phyloP scores from a whole-genome alignment of 1,284 basidiomycete genomes.

The Puccinia polysora region DNA sequence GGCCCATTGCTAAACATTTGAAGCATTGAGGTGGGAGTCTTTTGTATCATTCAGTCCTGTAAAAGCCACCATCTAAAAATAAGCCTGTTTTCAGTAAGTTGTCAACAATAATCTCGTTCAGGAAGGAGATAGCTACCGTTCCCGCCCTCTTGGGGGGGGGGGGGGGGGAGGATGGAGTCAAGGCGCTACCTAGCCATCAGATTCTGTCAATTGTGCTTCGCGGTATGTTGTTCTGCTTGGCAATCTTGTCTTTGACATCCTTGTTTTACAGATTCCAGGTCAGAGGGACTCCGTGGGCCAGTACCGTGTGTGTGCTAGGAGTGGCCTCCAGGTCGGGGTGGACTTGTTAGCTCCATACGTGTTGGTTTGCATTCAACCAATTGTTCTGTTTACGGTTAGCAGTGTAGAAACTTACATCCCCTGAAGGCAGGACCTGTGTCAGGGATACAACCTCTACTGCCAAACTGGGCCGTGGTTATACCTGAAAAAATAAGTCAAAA shows the following conservation, averaged over 20 bases:
- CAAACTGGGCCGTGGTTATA: too few species aligned
- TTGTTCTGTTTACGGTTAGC: neutral
- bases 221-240: neutral
- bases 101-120: neutral
- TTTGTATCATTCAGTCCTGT: neutral
- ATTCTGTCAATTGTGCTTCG: neutral
- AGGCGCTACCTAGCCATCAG: neutral
- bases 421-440: neutral
- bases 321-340: constrained; percentile 5
- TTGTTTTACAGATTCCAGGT: neutral
- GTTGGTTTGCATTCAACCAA: neutral
- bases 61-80: neutral
- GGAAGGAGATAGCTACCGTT: neutral
- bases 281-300: neutral
- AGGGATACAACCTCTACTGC: too few species aligned
- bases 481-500: too few species aligned
- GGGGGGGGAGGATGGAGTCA: too few species aligned
- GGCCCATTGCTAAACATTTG: neutral
- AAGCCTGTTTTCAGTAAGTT: neutral
- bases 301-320: neutral
- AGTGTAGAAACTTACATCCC: neutral
- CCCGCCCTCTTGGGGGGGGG: neutral
- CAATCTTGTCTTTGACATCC: neutral
- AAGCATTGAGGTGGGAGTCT: constrained; percentile 1
- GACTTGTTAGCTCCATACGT: neutral